These are phyloP conservation scores for Echeveria elegans DNA, from an alignment of 164 flowering plant genomes.

Conservation along the genomic window DNA sequence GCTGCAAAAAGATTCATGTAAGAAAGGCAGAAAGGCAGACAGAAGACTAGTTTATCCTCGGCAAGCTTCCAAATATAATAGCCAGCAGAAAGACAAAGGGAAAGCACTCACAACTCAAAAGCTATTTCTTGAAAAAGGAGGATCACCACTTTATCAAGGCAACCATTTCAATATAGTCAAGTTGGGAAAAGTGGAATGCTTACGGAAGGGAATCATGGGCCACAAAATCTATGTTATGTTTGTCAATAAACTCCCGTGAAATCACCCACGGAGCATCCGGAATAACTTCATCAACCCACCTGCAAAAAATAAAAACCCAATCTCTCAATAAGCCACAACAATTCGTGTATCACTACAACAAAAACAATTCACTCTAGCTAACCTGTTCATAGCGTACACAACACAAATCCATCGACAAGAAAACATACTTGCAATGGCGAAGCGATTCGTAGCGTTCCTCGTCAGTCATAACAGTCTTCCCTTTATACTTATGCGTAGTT, in stretches of 20 bases:
- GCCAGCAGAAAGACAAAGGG: not conserved
- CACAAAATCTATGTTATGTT: constrained; percentile 19
- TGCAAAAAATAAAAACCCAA: not conserved
- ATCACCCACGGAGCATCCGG: constrained; percentile 23
- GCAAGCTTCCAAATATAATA: not conserved
- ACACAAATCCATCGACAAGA: not conserved
- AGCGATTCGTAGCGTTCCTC: constrained; percentile 60
- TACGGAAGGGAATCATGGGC: constrained; percentile 20
- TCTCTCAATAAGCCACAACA: not conserved
- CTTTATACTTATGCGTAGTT: constrained; percentile 47
- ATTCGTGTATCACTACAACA: not conserved
- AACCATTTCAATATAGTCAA: not conserved
- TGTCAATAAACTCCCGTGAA: constrained; percentile 15
- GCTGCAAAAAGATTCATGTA: constrained; percentile 8
- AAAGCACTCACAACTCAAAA: not conserved
- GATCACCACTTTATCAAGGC: not conserved
- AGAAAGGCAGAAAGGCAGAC: not conserved
- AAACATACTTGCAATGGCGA: constrained; percentile 52
- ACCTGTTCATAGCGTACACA: not conserved
- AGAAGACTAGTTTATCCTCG: not conserved
- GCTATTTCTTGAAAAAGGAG: too few relatives aligned
- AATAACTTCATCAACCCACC: constrained; percentile 22
- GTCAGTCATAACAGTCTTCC: constrained; percentile 68
- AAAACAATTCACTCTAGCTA: not conserved
- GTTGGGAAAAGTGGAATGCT: not conserved